phyloP scores from a whole-genome alignment of 2,329 filamentous ascomycete genomes.

The Sporothrix schenckii region DNA sequence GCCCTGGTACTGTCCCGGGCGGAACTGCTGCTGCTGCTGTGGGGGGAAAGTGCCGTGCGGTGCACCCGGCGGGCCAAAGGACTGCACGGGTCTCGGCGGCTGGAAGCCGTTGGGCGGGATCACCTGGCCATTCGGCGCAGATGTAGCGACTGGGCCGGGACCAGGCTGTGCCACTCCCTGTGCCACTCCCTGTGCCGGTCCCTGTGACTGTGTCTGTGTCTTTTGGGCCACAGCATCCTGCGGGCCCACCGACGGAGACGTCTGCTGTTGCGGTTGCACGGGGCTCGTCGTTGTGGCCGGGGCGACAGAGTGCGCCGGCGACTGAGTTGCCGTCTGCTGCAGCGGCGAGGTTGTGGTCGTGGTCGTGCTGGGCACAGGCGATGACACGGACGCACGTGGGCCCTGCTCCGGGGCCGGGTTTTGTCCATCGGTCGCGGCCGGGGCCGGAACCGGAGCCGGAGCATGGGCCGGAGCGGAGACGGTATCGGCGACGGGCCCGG shows the following conservation, averaged over 20 bases:
- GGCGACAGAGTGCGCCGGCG: background rate
- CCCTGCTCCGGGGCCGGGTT: background rate
- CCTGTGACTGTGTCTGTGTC: background rate
- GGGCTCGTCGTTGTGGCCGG: background rate
- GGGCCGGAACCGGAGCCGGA: background rate
- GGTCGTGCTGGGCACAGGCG: conserved; percentile 6
- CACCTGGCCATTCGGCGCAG: background rate
- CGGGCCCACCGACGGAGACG: background rate
- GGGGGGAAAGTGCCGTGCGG: conserved; percentile 1
- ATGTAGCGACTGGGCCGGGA: no score
- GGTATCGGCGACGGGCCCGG: background rate
- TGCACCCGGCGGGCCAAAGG: background rate
- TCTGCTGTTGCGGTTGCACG: conserved; percentile 1
- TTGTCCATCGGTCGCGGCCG: background rate
- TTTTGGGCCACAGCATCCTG: background rate
- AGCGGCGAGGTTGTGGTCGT: background rate
- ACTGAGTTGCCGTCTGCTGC: background rate
- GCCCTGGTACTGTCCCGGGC: background rate
- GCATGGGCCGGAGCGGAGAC: background rate
- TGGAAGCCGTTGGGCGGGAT: conserved; percentile 5
- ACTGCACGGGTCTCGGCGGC: background rate
- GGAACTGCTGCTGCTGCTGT: background rate
- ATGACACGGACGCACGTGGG: background rate
- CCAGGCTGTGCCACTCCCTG: background rate
- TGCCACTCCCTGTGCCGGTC: background rate